Percentiles rank a stretch among this genome's conserved stretches.
phyloP scores from a whole-genome alignment of 2,329 filamentous ascomycete genomes.

The Purpureocillium lavendulum region DNA sequence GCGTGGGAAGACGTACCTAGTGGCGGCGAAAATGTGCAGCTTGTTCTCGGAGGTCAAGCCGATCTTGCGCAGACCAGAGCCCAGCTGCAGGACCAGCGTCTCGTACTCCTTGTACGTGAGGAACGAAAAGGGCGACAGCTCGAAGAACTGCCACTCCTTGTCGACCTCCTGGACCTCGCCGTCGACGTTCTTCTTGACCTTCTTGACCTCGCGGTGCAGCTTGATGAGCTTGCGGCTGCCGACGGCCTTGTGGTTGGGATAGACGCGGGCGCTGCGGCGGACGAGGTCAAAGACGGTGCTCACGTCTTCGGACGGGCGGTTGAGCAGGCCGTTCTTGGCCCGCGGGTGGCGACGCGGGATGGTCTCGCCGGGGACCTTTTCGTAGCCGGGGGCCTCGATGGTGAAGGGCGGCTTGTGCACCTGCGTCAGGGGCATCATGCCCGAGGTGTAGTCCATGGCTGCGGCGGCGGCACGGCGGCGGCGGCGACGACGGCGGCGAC shows the following conservation, averaged over 20 bases:
- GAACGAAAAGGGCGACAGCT: slow-evolving; percentile 71
- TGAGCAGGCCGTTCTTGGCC: slow-evolving; percentile 62
- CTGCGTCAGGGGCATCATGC: slow-evolving; percentile 45
- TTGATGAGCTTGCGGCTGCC: slow-evolving; percentile 67
- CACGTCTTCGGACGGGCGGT: slow-evolving; percentile 59
- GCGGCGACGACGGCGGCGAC: too few species aligned
- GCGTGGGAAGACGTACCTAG: slow-evolving; percentile 44
- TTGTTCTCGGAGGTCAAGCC: slow-evolving; percentile 60
- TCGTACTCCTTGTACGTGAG: slow-evolving; percentile 75
- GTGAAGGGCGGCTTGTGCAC: slow-evolving; percentile 67
- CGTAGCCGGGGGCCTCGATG: slow-evolving; percentile 59
- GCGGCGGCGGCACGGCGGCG: neutral
- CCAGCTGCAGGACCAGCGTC: slow-evolving; percentile 58
- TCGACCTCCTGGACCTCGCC: slow-evolving; percentile 72
- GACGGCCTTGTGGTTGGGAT: slow-evolving; percentile 55
- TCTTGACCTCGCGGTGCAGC: slow-evolving; percentile 77
- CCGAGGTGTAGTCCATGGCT: slow-evolving; percentile 27
- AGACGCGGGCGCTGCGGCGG: slow-evolving; percentile 55
- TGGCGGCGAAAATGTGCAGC: slow-evolving; percentile 78
- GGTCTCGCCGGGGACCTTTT: slow-evolving; percentile 71
- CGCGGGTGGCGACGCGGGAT: slow-evolving; percentile 68
- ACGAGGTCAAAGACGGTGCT: slow-evolving; percentile 75
- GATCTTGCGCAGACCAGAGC: slow-evolving; percentile 65
- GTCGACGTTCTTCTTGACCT: slow-evolving; percentile 80
- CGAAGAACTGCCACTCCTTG: slow-evolving; percentile 87